phyloP scores from a whole-genome alignment of 352 stramenopile genomes.

The Phytophthora citricola region DNA sequence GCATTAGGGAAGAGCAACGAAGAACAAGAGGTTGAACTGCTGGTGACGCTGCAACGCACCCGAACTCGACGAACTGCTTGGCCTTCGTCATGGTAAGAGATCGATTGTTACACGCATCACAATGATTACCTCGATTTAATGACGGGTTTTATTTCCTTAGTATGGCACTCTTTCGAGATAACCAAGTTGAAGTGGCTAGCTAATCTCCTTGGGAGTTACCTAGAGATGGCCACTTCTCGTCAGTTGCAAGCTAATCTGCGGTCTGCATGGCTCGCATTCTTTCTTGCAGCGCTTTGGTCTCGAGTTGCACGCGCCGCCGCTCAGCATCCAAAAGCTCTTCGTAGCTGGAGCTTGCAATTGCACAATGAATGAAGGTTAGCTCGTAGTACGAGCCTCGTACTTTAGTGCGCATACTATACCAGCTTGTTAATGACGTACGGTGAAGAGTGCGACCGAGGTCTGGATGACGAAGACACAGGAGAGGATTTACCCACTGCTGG shows the following conservation, averaged over 20 bases:
- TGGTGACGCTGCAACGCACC: slow-evolving; percentile 26
- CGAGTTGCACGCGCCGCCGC: slow-evolving; percentile 45
- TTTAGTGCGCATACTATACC: no score
- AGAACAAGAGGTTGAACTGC: background rate
- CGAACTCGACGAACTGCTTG: slow-evolving; percentile 64
- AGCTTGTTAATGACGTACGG: slow-evolving; percentile 17
- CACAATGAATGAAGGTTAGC: slow-evolving; percentile 5
- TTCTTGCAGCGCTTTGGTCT: slow-evolving; percentile 63
- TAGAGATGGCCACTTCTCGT: no score
- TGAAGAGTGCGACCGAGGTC: slow-evolving; percentile 13
- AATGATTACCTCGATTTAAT: background rate
- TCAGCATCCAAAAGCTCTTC: slow-evolving; percentile 54
- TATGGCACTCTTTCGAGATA: slow-evolving; percentile 18
- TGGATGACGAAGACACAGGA: background rate
- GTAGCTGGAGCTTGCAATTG: slow-evolving; percentile 37
- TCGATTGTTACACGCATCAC: background rate
- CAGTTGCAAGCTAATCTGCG: background rate
- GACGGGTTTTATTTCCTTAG: background rate
- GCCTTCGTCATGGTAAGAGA: slow-evolving; percentile 34
- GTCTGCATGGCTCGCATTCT: slow-evolving; percentile 54
- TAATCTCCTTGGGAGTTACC: no score
- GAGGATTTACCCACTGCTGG: background rate
- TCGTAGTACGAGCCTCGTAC: no score
- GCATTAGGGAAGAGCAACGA: background rate
- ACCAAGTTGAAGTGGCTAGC: slow-evolving; percentile 7